These are phyloP conservation scores for Purpureocillium lavendulum DNA, from an alignment of 2,329 filamentous ascomycete genomes.

Conservation along the genomic window DNA sequence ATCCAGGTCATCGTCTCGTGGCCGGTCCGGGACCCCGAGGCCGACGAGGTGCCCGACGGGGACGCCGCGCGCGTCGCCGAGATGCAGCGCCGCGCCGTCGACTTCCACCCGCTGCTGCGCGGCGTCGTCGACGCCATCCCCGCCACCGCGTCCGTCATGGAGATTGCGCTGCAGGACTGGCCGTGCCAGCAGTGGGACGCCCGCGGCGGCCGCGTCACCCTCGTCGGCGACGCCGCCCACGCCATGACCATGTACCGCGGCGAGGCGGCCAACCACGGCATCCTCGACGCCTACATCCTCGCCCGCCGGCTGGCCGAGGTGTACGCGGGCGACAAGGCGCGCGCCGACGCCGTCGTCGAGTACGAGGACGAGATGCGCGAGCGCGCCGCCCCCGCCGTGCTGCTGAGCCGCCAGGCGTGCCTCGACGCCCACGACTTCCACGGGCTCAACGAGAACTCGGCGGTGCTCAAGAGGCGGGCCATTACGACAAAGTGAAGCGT, in stretches of 20 bases:
- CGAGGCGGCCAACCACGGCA: constrained; percentile 30
- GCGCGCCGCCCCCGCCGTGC: constrained; percentile 17
- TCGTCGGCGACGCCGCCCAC: constrained; percentile 47
- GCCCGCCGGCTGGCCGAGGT: constrained; percentile 12
- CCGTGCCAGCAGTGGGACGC: constrained; percentile 32
- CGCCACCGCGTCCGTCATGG: constrained; percentile 25
- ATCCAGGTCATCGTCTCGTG: constrained; percentile 39
- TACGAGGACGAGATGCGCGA: constrained; percentile 23
- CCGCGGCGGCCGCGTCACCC: constrained; percentile 31
- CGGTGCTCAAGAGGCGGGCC: constrained; percentile 17
- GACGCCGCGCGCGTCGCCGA: constrained; percentile 23
- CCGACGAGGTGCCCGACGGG: constrained; percentile 23
- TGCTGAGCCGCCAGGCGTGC: constrained; percentile 22
- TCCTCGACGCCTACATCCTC: constrained; percentile 27
- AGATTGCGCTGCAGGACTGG: constrained; percentile 27
- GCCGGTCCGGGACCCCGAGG: constrained; percentile 23
- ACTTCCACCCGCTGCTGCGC: constrained; percentile 28
- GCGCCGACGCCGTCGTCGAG: constrained; percentile 11
- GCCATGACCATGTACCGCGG: constrained; percentile 49
- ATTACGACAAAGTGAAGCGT: constrained; percentile 2
- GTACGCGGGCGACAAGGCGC: constrained; percentile 5
- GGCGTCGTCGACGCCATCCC: constrained; percentile 34
- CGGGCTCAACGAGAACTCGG: constrained; percentile 21
- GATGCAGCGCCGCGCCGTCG: constrained; percentile 28
- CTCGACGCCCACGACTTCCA: constrained; percentile 22